phyloP scores from a whole-genome alignment of 2,329 filamentous ascomycete genomes.

The Talaromyces verruculosus region DNA sequence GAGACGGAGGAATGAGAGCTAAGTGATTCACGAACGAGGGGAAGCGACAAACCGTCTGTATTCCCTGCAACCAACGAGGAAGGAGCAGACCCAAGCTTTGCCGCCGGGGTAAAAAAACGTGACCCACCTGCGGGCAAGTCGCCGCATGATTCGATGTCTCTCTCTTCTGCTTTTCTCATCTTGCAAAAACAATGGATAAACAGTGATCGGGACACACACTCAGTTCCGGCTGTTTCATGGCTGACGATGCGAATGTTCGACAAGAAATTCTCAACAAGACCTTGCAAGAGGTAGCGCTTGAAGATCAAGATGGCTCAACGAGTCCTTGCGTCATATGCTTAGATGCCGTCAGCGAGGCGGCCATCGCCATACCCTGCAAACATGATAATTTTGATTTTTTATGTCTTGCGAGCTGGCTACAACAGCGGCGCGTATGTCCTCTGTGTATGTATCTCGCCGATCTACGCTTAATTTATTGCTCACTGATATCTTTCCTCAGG shows the following conservation, averaged over 20 bases:
- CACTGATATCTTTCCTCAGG: slow-evolving; percentile 35
- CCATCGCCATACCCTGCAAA: slow-evolving; percentile 71
- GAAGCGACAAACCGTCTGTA: not conserved
- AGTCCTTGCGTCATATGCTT: slow-evolving; percentile 84
- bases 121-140: slow-evolving; percentile 3
- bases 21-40: not conserved
- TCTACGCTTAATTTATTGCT: not conserved
- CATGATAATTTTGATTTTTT: slow-evolving; percentile 82
- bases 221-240: slow-evolving; percentile 29
- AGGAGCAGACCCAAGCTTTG: slow-evolving; percentile 13
- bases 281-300: slow-evolving; percentile 44
- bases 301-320: slow-evolving; percentile 34
- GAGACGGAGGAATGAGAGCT: not conserved
- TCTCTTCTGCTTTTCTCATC: not conserved
- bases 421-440: slow-evolving; percentile 70
- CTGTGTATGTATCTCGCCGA: slow-evolving; percentile 59
- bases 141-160: slow-evolving; percentile 10
- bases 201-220: slow-evolving; percentile 1
- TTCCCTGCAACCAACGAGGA: not conserved
- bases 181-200: slow-evolving; percentile 11
- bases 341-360: slow-evolving; percentile 69
- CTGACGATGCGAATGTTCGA: slow-evolving; percentile 43
- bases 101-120: slow-evolving; percentile 14
- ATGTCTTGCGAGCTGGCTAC: slow-evolving; percentile 80
- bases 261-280: slow-evolving; percentile 48